Evolutionary conservation across 2,329 filamentous ascomycete species (phyloP).

Genomic region (Colletotrichum musicola): DNA sequence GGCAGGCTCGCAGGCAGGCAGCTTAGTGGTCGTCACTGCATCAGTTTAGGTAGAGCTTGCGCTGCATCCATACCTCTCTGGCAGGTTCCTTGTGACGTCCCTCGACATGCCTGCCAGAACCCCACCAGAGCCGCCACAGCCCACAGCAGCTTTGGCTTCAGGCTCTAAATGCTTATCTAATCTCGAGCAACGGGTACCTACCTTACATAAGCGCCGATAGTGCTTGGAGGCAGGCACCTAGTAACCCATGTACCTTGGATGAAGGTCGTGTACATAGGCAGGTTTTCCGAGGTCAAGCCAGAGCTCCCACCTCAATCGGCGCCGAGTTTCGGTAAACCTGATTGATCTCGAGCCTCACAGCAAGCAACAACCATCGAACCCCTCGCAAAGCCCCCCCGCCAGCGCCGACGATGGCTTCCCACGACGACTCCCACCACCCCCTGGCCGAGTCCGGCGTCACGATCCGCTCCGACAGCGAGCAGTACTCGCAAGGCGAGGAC

Average conservation of each 20-base stretch:
- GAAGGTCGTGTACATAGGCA: not conserved
- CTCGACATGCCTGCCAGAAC: not conserved
- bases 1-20: slow-evolving; percentile 12
- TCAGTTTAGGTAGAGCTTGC: slow-evolving; percentile 23
- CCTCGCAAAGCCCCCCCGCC: not conserved
- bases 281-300: slow-evolving; percentile 39
- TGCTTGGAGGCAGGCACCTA: not conserved
- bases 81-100: slow-evolving; percentile 37
- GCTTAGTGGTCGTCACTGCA: slow-evolving; percentile 36
- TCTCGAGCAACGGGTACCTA: not conserved
- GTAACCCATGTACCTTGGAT: no score
- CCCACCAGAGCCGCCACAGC: not conserved
- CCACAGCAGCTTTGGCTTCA: no score
- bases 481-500: slow-evolving; percentile 78
- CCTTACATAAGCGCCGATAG: not conserved
- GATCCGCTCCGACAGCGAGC: slow-evolving; percentile 86
- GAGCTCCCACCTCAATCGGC: slow-evolving; percentile 19
- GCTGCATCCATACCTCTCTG: slow-evolving; percentile 30
- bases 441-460: slow-evolving; percentile 81
- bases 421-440: slow-evolving; percentile 57
- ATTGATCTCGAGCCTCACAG: slow-evolving; percentile 5
- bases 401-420: slow-evolving; percentile 61
- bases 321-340: slow-evolving; percentile 34
- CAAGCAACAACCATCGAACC: not conserved
- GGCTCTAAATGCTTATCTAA: slow-evolving; percentile 18